These are phyloP conservation scores for Acorus calamus DNA, from an alignment of 106 monocot species.

Conservation along the genomic window DNA sequence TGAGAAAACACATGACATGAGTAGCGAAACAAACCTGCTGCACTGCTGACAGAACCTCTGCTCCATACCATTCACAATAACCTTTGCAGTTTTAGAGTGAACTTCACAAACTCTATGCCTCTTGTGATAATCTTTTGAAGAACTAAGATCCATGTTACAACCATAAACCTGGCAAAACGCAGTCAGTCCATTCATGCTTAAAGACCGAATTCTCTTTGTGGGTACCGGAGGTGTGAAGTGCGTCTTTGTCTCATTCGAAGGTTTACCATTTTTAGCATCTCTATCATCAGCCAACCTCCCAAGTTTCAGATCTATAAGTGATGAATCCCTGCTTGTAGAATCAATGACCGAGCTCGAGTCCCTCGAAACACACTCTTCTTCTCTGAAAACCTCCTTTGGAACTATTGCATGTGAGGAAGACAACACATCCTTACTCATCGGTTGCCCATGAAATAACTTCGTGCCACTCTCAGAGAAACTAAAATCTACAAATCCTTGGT, in stretches of 20 bases:
- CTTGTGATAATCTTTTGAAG: slow-evolving; percentile 10
- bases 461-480: not conserved
- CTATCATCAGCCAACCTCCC: slow-evolving; percentile 6
- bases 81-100: too few relatives aligned
- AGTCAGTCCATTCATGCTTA: slow-evolving; percentile 4
- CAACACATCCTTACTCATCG: not conserved
- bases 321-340: not conserved
- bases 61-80: too few relatives aligned
- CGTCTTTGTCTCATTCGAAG: not conserved
- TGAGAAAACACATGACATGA: too few relatives aligned
- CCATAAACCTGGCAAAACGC: slow-evolving; percentile 7
- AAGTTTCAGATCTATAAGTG: slow-evolving; percentile 10
- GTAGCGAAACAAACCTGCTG: too few relatives aligned
- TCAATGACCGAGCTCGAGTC: not conserved
- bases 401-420: not conserved
- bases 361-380: slow-evolving; percentile 2
- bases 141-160: slow-evolving; percentile 13
- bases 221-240: not conserved
- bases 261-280: slow-evolving; percentile 1
- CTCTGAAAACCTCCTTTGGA: not conserved
- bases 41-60: too few relatives aligned
- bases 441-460: not conserved
- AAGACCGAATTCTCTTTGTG: slow-evolving; percentile 2
- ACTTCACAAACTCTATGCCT: not conserved
- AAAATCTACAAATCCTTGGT: not conserved